phyloP scores from a whole-genome alignment of 2,329 filamentous ascomycete genomes.

The Botryotinia calthae region DNA sequence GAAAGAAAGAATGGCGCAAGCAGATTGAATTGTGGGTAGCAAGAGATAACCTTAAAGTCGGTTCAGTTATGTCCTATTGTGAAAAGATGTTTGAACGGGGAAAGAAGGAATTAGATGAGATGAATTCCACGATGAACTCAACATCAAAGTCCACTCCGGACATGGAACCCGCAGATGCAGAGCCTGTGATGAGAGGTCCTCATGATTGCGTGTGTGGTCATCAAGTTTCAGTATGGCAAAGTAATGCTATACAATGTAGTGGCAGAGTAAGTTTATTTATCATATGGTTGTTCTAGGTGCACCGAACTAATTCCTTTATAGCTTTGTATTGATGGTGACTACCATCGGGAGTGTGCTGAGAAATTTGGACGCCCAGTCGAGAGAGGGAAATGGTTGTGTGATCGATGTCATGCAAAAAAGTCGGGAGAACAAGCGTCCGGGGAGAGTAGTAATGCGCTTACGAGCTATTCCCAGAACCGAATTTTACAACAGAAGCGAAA shows the following conservation, averaged over 20 bases:
- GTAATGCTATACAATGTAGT: slow-evolving; percentile 21
- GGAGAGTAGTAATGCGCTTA: neutral
- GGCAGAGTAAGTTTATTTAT: neutral
- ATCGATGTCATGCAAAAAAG: neutral
- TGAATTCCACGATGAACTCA: neutral
- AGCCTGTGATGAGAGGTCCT: slow-evolving; percentile 5
- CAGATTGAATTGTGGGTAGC: slow-evolving; percentile 28
- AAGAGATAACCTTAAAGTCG: slow-evolving; percentile 15
- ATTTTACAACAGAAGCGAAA: neutral
- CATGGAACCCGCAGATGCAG: neutral
- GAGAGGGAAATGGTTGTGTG: slow-evolving; percentile 7
- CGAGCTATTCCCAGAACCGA: neutral
- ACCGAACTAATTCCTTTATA: neutral
- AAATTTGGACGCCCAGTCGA: neutral
- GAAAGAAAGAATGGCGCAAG: slow-evolving; percentile 30
- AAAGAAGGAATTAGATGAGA: slow-evolving; percentile 3
- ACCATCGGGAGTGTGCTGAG: slow-evolving; percentile 9
- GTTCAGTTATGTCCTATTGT: slow-evolving; percentile 18
- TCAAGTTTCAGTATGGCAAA: slow-evolving; percentile 14
- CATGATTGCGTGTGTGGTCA: slow-evolving; percentile 29
- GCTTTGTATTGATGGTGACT: neutral
- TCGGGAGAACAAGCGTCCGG: neutral
- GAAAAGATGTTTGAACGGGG: slow-evolving; percentile 18
- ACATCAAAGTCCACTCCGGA: slow-evolving; percentile 11
- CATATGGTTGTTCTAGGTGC: neutral